These are phyloP conservation scores for Sequoia sempervirens DNA, from an alignment of 75 land plant species.

Conservation along the genomic window DNA sequence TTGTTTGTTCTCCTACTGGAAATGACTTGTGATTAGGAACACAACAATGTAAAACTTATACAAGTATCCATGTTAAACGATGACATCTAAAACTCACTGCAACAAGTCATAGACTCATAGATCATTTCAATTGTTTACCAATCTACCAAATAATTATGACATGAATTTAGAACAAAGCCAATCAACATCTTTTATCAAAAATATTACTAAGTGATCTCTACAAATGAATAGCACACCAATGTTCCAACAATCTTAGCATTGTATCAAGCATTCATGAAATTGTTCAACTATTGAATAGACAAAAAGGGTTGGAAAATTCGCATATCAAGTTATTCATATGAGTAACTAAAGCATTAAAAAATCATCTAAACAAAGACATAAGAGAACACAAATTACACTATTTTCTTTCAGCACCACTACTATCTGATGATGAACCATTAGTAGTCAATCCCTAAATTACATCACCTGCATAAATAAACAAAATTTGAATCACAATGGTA, in stretches of 20 bases:
- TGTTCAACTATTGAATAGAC: background rate
- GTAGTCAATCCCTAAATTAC: conserved; percentile 2
- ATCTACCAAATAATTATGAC: background rate
- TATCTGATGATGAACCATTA: background rate
- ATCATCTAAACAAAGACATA: background rate
- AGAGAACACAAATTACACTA: background rate
- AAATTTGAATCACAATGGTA: background rate
- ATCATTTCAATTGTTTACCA: too few species aligned
- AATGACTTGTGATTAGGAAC: too few species aligned
- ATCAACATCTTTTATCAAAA: background rate
- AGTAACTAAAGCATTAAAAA: background rate
- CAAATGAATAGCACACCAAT: too few species aligned
- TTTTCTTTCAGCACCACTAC: background rate
- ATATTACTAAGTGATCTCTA: too few species aligned
- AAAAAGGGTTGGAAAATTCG: background rate
- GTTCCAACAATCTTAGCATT: background rate
- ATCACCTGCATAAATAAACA: background rate
- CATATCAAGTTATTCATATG: background rate
- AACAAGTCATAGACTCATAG: too few species aligned
- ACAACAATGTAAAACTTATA: too few species aligned
- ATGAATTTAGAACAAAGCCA: background rate
- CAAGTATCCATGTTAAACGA: too few species aligned
- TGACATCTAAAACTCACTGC: too few species aligned
- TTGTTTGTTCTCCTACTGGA: too few species aligned
- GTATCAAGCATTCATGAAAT: background rate